Evolutionary conservation across 108 stramenopile species (phyloP).

Genomic region (Cylindrotheca fusiformis): DNA sequence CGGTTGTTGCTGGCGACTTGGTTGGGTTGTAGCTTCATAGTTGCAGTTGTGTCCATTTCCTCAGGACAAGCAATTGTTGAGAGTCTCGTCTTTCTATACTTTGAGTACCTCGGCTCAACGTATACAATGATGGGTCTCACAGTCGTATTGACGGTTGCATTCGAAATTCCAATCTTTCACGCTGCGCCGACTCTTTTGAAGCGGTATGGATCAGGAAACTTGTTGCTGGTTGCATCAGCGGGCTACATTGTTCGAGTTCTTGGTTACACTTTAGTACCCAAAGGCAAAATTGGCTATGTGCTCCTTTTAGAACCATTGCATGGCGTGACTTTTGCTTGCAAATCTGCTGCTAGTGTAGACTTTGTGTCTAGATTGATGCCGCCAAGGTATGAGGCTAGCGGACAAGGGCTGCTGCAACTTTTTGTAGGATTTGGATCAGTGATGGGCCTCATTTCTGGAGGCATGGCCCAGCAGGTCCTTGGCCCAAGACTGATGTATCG

Average conservation of each 20-base stretch:
- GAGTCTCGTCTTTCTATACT: slow-evolving; percentile 56
- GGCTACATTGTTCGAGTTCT: slow-evolving; percentile 54
- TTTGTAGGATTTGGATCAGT: slow-evolving; percentile 46
- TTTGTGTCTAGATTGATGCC: slow-evolving; percentile 31
- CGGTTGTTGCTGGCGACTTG: neutral
- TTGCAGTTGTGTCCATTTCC: slow-evolving; percentile 34
- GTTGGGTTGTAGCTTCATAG: slow-evolving; percentile 4
- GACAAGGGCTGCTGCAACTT: slow-evolving; percentile 48
- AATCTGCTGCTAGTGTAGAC: slow-evolving; percentile 42
- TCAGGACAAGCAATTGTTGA: slow-evolving; percentile 58
- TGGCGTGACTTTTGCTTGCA: slow-evolving; percentile 64
- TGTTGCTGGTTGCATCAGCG: slow-evolving; percentile 43
- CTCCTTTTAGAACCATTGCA: slow-evolving; percentile 69
- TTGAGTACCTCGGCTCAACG: slow-evolving; percentile 49
- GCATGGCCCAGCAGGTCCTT: slow-evolving; percentile 32
- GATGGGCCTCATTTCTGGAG: slow-evolving; percentile 44
- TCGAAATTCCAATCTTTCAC: slow-evolving; percentile 69
- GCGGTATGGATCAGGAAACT: slow-evolving; percentile 26
- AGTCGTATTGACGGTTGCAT: slow-evolving; percentile 58
- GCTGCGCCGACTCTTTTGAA: slow-evolving; percentile 44
- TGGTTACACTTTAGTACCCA: slow-evolving; percentile 56
- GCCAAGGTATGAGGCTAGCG: slow-evolving; percentile 49
- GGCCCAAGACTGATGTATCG: slow-evolving; percentile 47
- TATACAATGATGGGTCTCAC: slow-evolving; percentile 48
- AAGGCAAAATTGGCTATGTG: slow-evolving; percentile 33